A percentile compares a stretch with the other conserved stretches of the same genome.
These are phyloP conservation scores for Colletotrichum tropicale DNA, from an alignment of 2,329 filamentous ascomycete genomes.

Conservation along the genomic window DNA sequence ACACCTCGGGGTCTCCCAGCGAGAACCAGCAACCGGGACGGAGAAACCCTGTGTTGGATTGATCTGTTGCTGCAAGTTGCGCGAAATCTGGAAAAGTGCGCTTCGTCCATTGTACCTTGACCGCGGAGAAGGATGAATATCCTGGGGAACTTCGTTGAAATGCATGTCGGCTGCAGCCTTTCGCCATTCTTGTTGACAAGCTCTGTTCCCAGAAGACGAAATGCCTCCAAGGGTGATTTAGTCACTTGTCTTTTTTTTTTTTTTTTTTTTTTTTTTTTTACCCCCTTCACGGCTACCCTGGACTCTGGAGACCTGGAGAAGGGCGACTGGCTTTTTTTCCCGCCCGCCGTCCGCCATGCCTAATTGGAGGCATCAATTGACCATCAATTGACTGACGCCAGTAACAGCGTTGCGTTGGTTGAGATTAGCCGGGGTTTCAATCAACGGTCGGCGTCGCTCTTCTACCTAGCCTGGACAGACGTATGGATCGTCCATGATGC, in stretches of 20 bases:
- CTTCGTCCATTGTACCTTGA: background rate
- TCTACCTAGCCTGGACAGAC: background rate
- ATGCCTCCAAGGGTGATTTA: background rate
- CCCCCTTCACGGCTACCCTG: background rate
- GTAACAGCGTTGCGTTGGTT: background rate
- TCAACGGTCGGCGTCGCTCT: background rate
- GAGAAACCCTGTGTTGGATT: background rate
- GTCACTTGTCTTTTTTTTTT: background rate
- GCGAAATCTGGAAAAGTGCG: background rate
- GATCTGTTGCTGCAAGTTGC: background rate
- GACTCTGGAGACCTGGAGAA: background rate
- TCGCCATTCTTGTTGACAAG: background rate
- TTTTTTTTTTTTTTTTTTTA: no score
- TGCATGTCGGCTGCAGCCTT: background rate
- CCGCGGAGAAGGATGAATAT: constrained; percentile 10
- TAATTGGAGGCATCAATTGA: background rate
- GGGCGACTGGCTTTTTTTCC: background rate
- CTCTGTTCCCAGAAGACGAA: background rate
- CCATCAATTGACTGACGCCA: background rate
- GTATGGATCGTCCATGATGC: background rate
- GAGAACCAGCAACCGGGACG: background rate
- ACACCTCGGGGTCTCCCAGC: background rate
- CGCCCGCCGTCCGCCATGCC: background rate
- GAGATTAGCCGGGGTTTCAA: background rate
- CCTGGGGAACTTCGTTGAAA: constrained; percentile 1